Conservation (phyloP, 176 grass and related monocot species). For the Aegilops bicornis region DNA sequence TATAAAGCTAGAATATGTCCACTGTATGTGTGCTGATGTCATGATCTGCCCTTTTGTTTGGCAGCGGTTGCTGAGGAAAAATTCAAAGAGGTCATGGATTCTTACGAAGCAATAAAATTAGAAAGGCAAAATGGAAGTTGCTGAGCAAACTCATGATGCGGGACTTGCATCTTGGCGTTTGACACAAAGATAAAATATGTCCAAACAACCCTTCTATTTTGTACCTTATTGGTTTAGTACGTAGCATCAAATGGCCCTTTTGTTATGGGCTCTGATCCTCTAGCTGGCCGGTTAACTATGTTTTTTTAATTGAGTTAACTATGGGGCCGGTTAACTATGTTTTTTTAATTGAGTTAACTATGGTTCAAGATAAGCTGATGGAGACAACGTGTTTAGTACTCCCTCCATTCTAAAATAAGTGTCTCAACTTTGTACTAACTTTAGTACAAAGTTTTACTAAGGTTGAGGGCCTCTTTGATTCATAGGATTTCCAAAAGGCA, state of each 20-base stretch:
- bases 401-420: too few species aligned
- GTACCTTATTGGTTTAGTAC: not conserved
- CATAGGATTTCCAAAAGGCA: too few species aligned
- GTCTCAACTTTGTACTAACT: too few species aligned
- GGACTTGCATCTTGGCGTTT: constrained; percentile 7
- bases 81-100: constrained; percentile 86
- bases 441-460: too few species aligned
- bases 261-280: constrained; percentile 2
- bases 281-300: not conserved
- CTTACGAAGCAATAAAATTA: constrained; percentile 81
- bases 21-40: not conserved
- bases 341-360: too few species aligned
- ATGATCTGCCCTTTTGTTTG: constrained; percentile 14
- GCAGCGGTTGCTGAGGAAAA: constrained; percentile 74
- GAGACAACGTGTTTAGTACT: not conserved
- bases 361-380: not conserved
- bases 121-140: constrained; percentile 54
- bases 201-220: not conserved
- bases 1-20: constrained; percentile 6
- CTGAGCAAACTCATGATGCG: constrained; percentile 8
- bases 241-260: not conserved
- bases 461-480: too few species aligned
- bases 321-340: not conserved
- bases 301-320: too few species aligned
- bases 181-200: not conserved